Percentiles rank a stretch among this genome's conserved stretches.
phyloP scores from a whole-genome alignment of 2,329 filamentous ascomycete species.

The Fusarium continuum region DNA sequence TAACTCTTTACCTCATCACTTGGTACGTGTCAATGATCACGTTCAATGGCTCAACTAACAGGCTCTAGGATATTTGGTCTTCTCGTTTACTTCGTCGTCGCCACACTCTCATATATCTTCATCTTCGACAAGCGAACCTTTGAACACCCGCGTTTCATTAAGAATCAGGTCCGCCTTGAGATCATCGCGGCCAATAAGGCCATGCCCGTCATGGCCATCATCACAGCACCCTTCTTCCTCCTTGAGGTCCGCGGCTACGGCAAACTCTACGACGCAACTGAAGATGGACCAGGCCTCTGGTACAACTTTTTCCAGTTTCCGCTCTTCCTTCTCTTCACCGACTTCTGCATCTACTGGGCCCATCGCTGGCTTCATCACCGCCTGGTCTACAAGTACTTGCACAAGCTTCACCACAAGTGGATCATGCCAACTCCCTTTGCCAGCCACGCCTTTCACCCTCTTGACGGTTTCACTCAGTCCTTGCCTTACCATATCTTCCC shows the following conservation, averaged over 20 bases:
- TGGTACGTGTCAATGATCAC: slow-evolving; percentile 67
- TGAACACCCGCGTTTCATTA: slow-evolving; percentile 92
- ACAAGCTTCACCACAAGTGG: slow-evolving; percentile 99
- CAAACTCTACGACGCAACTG: slow-evolving; percentile 84
- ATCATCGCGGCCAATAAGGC: slow-evolving; percentile 80
- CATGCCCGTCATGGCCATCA: slow-evolving; percentile 83
- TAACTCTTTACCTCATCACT: slow-evolving; percentile 83
- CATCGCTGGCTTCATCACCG: slow-evolving; percentile 88
- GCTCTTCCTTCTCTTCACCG: slow-evolving; percentile 87
- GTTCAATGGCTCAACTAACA: neutral
- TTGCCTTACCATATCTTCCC: slow-evolving; percentile 94
- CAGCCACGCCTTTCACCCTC: slow-evolving; percentile 91
- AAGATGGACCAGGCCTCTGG: slow-evolving; percentile 77
- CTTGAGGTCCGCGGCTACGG: slow-evolving; percentile 84
- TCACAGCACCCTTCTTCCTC: slow-evolving; percentile 84
- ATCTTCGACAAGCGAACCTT: slow-evolving; percentile 92
- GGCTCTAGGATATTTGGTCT: slow-evolving; percentile 80
- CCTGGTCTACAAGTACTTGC: slow-evolving; percentile 79
- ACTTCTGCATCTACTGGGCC: slow-evolving; percentile 91
- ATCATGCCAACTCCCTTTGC: slow-evolving; percentile 97
- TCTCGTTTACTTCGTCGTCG: slow-evolving; percentile 84
- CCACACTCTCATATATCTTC: slow-evolving; percentile 84
- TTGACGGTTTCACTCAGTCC: slow-evolving; percentile 90
- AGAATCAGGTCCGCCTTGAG: slow-evolving; percentile 89
- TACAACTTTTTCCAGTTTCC: slow-evolving; percentile 89